Conservation (phyloP, 768 basidiomycete species). For the Macrolepiota fuliginosa region DNA sequence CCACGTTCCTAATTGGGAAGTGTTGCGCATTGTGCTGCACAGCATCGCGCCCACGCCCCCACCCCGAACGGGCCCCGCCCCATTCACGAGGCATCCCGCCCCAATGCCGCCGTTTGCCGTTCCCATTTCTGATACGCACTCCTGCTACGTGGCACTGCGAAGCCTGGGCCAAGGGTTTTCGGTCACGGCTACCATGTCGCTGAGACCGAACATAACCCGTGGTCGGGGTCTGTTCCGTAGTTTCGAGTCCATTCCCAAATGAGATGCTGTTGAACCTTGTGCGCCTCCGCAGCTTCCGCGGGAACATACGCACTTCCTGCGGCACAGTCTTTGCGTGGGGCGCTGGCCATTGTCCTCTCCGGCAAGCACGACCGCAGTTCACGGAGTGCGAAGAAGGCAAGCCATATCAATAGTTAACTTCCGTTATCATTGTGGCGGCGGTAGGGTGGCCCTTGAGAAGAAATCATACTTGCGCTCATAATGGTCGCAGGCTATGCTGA, state of each 20-base stretch:
- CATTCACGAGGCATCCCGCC: neutral
- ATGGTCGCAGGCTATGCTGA: neutral
- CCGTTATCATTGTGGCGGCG: neutral
- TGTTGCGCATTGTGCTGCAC: neutral
- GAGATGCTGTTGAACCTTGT: neutral
- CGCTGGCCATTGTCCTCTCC: neutral
- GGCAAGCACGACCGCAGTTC: neutral
- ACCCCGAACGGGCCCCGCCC: neutral
- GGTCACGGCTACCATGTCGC: neutral
- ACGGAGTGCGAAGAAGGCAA: neutral
- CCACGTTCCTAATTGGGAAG: neutral
- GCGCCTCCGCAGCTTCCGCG: constrained; percentile 2
- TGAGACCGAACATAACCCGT: neutral
- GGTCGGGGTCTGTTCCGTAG: neutral
- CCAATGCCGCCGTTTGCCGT: constrained; percentile 3
- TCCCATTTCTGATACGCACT: neutral
- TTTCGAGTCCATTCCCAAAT: neutral
- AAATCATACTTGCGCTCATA: neutral
- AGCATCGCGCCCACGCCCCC: neutral
- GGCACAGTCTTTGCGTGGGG: neutral
- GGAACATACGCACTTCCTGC: constrained; percentile 1
- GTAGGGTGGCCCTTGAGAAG: neutral
- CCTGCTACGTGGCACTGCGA: neutral
- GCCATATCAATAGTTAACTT: neutral
- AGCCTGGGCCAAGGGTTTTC: neutral